Base-by-base conservation (phyloP, 495 filamentous ascomycete genomes). In the Neurospora hispaniola region DNA sequence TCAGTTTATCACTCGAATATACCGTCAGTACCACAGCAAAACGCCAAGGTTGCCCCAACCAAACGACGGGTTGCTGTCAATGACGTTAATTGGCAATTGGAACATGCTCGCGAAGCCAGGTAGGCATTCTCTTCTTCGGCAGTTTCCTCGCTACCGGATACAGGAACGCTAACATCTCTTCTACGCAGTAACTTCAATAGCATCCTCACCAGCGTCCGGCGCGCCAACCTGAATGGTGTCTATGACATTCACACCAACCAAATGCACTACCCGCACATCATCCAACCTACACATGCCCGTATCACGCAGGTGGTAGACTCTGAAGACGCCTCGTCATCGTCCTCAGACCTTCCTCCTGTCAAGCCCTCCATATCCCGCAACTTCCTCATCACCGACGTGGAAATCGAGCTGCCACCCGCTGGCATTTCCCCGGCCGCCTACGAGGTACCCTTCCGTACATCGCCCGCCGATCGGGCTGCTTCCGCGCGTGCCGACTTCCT, bases 41-140 rank as follows among this genome's bases (percentile, higher is more conserved):
- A 86, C 69, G 92, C 93, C 69, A 96, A 94, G 81, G 86, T 85
- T 16, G 84, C 88, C 16, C 86, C 90, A 71, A 82, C 82, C 70
- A 95, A 95, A 82, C 87, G 92, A 72, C 90, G 92, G 69, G 90
- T 96, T 9, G 89, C 91, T 31, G 90, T 99, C n/a, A 99, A 94
- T 39, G 93, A 95, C 73, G 88, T 91, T n/a, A 99, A 99, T 78
- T 99, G 96, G 96, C 94, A 96, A 88, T 82, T 94, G 27, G 94
- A 98, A 82, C 96, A 99, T 80, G 94, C 94, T 27, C 89, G 92
- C 31, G 92, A 94, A 77, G 92, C 96, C 42, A 94, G 91, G 93
- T 96, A 84, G 78, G 89, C 81, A 59, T 18, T 73, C 35, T 1
- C 40, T 12, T 62, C 12, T 18, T 11, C 16, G 14, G 18, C 14